Base-by-base conservation (phyloP, 345 rosid species). In the Brassica juncea region DNA sequence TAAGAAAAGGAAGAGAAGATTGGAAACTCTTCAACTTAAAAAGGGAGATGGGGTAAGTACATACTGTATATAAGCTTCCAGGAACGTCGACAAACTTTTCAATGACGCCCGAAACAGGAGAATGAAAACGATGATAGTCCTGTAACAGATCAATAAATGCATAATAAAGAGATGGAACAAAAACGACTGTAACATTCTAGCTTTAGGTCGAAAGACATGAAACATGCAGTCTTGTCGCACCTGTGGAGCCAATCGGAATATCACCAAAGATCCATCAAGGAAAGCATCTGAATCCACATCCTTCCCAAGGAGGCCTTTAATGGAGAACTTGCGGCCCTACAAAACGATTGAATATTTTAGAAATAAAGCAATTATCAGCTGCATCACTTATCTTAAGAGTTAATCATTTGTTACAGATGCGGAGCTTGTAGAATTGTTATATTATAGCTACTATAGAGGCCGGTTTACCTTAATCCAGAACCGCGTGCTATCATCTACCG, bases 161-260 rank as follows among this genome's bases (percentile, higher is more conserved):
- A 66, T 58, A 34, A 70, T 58, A 34, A 70, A 65, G 34, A 30
- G 31, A 71, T 25, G 16, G 25, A 31, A 64, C 32, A 27, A 27
- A 39, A 31, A 39, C 5, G 16, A 35, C 71, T 12, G 8, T 21
- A 10, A 31, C 1, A 14, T 66, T 68, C 31, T 75, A 57, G 39
- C 44, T 49, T 64, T 27, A 7, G 47, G 14, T 14, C 21, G 5
- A 70, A 58, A 39, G 60, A 69, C 23, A 52, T 64, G 42, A 80
- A 55, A 62, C 11, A 35, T 71, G 47, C 44, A 58, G 68, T 66
- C 71, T 57, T 23, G 58, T 75, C 31, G 0, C 39, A 75, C 84
- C 95, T 94, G 99, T 16, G 99, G 99, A 2, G 99, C 99, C 90
- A 94, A 86, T 63, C 97, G 88, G 76, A 94, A 92, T 82, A 94